These are phyloP conservation scores for Apiospora saccharicola DNA, from an alignment of 2,329 filamentous ascomycete species.

Conservation along the genomic window DNA sequence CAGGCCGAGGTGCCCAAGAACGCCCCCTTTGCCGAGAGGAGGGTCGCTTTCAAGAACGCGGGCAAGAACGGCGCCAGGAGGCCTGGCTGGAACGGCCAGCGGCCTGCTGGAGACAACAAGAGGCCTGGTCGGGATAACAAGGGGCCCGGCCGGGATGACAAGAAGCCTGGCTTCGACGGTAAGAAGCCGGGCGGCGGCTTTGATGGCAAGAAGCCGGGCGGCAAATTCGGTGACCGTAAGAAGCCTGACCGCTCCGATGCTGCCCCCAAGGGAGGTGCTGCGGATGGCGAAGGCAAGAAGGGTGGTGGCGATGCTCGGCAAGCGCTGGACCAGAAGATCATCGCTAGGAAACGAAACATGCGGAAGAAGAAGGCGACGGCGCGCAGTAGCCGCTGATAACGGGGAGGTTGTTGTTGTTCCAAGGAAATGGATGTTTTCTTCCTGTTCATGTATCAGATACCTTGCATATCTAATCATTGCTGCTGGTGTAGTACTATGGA, in stretches of 20 bases:
- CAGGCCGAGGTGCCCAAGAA: slow-evolving; percentile 16
- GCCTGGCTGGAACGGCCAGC: background rate
- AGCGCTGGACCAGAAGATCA: slow-evolving; percentile 73
- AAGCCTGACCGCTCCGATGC: slow-evolving; percentile 19
- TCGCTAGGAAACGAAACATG: slow-evolving; percentile 83
- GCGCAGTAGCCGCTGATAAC: background rate
- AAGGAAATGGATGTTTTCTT: background rate
- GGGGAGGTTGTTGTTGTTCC: background rate
- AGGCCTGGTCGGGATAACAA: slow-evolving; percentile 20
- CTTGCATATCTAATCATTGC: slow-evolving; percentile 7
- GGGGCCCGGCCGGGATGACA: slow-evolving; percentile 25
- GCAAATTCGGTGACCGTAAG: slow-evolving; percentile 24
- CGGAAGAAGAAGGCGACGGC: slow-evolving; percentile 69
- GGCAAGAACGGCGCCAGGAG: background rate
- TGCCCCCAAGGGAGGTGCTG: slow-evolving; percentile 26
- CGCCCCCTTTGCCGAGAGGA: slow-evolving; percentile 1
- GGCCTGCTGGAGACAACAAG: slow-evolving; percentile 25
- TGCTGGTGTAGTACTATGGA: background rate
- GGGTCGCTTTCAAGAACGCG: background rate
- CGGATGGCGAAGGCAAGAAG: slow-evolving; percentile 34
- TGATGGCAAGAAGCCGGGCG: slow-evolving; percentile 17
- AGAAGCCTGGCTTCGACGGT: slow-evolving; percentile 24
- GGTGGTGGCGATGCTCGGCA: slow-evolving; percentile 42
- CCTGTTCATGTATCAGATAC: background rate
- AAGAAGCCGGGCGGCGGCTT: slow-evolving; percentile 15